Evolutionary conservation across 495 filamentous ascomycete species (phyloP).

Genomic region (Penicillium egyptiacum): DNA sequence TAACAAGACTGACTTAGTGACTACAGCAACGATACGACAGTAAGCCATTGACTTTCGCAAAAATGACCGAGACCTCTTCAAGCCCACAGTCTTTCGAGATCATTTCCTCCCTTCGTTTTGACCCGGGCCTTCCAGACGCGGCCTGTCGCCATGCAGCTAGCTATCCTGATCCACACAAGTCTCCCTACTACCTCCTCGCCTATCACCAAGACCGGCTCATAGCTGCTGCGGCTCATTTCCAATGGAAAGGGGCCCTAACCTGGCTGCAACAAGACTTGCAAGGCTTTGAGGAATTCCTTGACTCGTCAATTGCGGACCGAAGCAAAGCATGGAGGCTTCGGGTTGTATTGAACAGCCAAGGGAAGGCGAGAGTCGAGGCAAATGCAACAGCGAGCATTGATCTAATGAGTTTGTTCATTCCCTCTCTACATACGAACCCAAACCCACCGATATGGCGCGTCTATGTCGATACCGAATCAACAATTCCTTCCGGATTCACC

Average conservation of each 20-base stretch:
- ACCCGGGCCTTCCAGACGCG: constrained; percentile 56
- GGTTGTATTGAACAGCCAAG: constrained; percentile 51
- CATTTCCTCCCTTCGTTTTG: constrained; percentile 74
- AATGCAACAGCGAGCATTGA: constrained; percentile 49
- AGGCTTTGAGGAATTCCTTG: constrained; percentile 31
- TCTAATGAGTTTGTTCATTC: constrained; percentile 55
- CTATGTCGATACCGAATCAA: constrained; percentile 55
- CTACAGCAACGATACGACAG: constrained; percentile 2
- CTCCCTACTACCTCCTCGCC: constrained; percentile 80
- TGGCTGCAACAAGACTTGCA: constrained; percentile 35
- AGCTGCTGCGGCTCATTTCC: constrained; percentile 67
- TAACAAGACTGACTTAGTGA: constrained; percentile 8
- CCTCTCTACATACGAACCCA: constrained; percentile 18
- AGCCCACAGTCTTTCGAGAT: constrained; percentile 49
- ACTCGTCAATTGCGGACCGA: constrained; percentile 38
- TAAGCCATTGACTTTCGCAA: not conserved
- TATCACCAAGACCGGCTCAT: constrained; percentile 84
- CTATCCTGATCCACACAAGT: constrained; percentile 41
- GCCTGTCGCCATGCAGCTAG: constrained; percentile 42
- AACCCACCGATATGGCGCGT: constrained; percentile 42
- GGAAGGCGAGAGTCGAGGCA: constrained; percentile 50
- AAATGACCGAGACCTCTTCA: constrained; percentile 11
- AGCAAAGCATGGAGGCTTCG: constrained; percentile 51
- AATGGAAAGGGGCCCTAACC: constrained; percentile 47
- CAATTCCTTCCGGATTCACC: constrained; percentile 61